phyloP scores from a whole-genome alignment of 2,329 filamentous ascomycete genomes.

The Dactylellina leptospora region DNA sequence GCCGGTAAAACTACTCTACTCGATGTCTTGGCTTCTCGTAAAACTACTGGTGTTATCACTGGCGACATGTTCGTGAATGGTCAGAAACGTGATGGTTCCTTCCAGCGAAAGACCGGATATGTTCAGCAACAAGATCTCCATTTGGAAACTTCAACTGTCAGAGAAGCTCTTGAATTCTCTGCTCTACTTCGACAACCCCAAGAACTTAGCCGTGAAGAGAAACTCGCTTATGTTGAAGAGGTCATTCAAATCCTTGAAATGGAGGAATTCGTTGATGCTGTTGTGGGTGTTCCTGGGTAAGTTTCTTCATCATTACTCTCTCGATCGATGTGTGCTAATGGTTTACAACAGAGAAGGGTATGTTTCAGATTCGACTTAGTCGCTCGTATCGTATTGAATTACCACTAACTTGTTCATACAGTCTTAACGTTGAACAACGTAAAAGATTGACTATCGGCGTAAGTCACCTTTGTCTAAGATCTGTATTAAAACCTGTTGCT shows the following conservation, averaged over 20 bases:
- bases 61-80: slow-evolving; percentile 73
- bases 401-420: slow-evolving; percentile 1
- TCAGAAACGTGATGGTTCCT: slow-evolving; percentile 67
- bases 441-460: slow-evolving; percentile 72
- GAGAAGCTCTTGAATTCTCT: slow-evolving; percentile 73
- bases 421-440: slow-evolving; percentile 71
- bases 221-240: slow-evolving; percentile 73
- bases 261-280: slow-evolving; percentile 72
- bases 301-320: slow-evolving; percentile 59
- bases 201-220: slow-evolving; percentile 68
- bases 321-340: neutral
- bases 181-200: slow-evolving; percentile 71
- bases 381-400: neutral
- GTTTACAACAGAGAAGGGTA: slow-evolving; percentile 19
- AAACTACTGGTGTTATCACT: slow-evolving; percentile 71
- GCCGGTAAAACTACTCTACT: slow-evolving; percentile 87
- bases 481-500: neutral
- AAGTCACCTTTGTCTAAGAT: neutral
- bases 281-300: slow-evolving; percentile 70
- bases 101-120: slow-evolving; percentile 72
- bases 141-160: slow-evolving; percentile 70
- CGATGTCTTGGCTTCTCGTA: slow-evolving; percentile 75
- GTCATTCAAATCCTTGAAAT: slow-evolving; percentile 72
- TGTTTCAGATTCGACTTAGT: neutral
- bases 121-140: slow-evolving; percentile 74